phyloP scores from a whole-genome alignment of 1,284 basidiomycete genomes.

The Agaricales sp. region DNA sequence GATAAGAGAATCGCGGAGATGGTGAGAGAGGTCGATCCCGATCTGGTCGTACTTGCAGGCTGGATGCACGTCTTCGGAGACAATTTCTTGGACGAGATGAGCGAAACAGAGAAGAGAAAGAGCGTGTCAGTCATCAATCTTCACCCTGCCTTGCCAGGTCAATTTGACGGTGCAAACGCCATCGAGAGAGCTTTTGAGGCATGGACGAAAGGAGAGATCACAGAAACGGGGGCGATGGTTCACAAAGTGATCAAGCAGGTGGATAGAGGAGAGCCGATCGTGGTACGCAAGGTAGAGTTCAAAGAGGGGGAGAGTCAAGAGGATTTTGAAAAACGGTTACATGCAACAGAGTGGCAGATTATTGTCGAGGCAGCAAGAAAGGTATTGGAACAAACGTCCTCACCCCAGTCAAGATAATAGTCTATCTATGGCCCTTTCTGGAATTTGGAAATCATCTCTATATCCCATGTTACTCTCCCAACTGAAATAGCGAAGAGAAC shows the following conservation, averaged over 20 bases:
- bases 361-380: constrained; percentile 79
- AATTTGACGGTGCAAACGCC: constrained; percentile 90
- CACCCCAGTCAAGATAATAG: constrained; percentile 3
- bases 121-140: constrained; percentile 87
- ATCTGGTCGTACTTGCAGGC: constrained; percentile 88
- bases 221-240: constrained; percentile 83
- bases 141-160: constrained; percentile 91
- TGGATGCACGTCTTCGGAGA: constrained; percentile 93
- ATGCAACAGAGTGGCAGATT: constrained; percentile 80
- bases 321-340: constrained; percentile 72
- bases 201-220: constrained; percentile 73
- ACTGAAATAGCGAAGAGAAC: too few relatives aligned
- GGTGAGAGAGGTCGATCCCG: constrained; percentile 59
- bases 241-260: constrained; percentile 92
- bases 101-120: constrained; percentile 24
- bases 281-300: constrained; percentile 76
- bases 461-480: too few relatives aligned
- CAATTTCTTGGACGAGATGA: constrained; percentile 42
- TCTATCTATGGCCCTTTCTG: not conserved
- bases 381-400: constrained; percentile 42
- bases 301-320: constrained; percentile 65
- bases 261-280: constrained; percentile 82
- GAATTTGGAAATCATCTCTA: too few relatives aligned
- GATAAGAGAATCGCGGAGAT: constrained; percentile 75
- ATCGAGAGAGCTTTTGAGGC: constrained; percentile 87